These are phyloP conservation scores for Diaporthe longicolla DNA, from an alignment of 2,329 filamentous ascomycete genomes.

Conservation along the genomic window DNA sequence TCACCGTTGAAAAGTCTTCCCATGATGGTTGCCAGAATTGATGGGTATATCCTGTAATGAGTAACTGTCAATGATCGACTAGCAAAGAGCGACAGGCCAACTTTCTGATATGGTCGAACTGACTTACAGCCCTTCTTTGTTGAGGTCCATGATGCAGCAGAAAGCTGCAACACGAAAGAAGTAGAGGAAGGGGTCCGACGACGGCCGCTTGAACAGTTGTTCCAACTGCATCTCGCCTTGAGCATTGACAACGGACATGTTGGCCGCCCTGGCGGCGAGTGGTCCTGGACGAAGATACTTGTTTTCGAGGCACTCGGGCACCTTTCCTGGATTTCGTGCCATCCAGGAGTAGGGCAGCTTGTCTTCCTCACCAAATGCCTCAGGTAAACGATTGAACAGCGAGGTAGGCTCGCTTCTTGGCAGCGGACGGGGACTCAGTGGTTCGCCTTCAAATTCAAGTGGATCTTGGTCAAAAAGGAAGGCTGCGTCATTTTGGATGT, in stretches of 20 bases:
- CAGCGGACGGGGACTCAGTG: background rate
- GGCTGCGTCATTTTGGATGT: background rate
- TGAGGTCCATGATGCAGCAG: constrained; percentile 22
- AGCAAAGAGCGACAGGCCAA: background rate
- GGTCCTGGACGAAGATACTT: background rate
- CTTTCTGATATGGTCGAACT: background rate
- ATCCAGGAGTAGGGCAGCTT: constrained; percentile 33
- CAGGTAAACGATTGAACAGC: constrained; percentile 3
- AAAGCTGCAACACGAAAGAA: constrained; percentile 6
- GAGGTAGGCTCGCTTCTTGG: background rate
- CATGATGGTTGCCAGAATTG: constrained; percentile 2
- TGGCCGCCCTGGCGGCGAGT: background rate
- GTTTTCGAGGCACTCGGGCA: background rate
- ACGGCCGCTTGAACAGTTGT: background rate
- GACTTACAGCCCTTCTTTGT: constrained; percentile 6
- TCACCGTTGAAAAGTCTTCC: constrained; percentile 30
- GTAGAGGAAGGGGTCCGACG: background rate
- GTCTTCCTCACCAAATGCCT: background rate
- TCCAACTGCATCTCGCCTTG: constrained; percentile 24
- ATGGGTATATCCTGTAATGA: background rate
- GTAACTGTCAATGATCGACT: background rate
- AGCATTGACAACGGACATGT: background rate
- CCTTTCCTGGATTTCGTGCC: constrained; percentile 14
- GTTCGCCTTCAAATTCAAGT: background rate
- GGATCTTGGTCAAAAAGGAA: background rate